Percentiles rank a stretch among this genome's conserved stretches.
Evolutionary conservation across 2,329 filamentous ascomycete species (phyloP).

Genomic region (Penicillium glabrum): DNA sequence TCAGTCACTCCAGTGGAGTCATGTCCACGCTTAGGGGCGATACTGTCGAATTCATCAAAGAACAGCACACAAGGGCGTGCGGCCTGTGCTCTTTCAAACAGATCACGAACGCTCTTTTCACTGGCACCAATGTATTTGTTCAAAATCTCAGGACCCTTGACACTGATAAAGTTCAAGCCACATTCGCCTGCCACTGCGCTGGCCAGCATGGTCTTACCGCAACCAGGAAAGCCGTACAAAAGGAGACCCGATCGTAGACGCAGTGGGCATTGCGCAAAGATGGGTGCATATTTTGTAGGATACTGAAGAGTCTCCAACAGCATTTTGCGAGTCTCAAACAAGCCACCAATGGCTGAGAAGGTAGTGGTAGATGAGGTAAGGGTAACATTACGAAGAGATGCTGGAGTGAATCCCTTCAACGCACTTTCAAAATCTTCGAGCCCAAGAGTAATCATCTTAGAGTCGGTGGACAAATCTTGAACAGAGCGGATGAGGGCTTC

Average conservation of each 20-base stretch:
- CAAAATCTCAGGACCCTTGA: conserved; percentile 95
- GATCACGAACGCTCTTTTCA: conserved; percentile 91
- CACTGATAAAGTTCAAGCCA: conserved; percentile 95
- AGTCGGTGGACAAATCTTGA: conserved; percentile 50
- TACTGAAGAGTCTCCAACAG: conserved; percentile 94
- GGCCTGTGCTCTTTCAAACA: conserved; percentile 87
- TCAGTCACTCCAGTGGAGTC: conserved; percentile 98
- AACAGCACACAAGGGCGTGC: conserved; percentile 93
- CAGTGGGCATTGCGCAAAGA: conserved; percentile 93
- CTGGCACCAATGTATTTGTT: conserved; percentile 99
- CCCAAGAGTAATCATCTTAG: conserved; percentile 63
- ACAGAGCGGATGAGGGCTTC: conserved; percentile 89
- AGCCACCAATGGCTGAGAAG: conserved; percentile 87
- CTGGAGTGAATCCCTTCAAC: conserved; percentile 88
- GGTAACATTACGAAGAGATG: conserved; percentile 90
- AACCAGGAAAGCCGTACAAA: conserved; percentile 92
- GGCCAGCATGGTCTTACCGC: conserved; percentile 92
- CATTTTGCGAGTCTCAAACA: conserved; percentile 83
- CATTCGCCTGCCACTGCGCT: conserved; percentile 98
- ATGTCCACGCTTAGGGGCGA: conserved; percentile 94
- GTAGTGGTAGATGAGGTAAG: conserved; percentile 90
- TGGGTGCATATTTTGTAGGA: conserved; percentile 95
- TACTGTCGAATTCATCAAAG: conserved; percentile 98
- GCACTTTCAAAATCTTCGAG: conserved; percentile 79
- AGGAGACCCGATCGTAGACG: conserved; percentile 91